phyloP scores from a whole-genome alignment of 768 basidiomycete genomes.

The Pleurotus citrinopileatus region DNA sequence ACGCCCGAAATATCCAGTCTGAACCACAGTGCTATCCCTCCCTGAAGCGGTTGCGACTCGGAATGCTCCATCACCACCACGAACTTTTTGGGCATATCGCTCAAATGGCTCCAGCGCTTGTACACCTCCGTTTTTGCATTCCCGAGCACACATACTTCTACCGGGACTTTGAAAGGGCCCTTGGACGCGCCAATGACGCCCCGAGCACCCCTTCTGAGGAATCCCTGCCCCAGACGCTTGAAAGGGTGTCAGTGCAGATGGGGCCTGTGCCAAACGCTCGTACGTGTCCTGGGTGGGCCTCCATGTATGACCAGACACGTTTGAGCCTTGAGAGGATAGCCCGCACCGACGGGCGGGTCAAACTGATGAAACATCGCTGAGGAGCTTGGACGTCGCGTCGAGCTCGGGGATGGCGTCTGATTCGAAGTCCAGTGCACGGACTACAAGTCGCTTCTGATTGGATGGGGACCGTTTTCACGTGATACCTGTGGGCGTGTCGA shows the following conservation, averaged over 20 bases:
- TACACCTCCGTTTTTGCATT: constrained; percentile 15
- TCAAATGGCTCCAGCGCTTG: constrained; percentile 18
- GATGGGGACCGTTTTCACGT: no score
- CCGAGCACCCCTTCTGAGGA: background rate
- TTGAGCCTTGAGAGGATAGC: constrained; percentile 1
- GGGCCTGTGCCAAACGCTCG: constrained; percentile 1
- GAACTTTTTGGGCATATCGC: constrained; percentile 23
- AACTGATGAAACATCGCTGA: background rate
- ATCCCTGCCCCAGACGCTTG: background rate
- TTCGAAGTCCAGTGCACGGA: no score
- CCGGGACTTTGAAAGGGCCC: constrained; percentile 2
- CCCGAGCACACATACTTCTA: constrained; percentile 4
- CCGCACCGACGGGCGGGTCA: background rate
- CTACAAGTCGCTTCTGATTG: no score
- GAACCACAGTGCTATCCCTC: constrained; percentile 6
- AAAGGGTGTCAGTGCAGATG: constrained; percentile 5
- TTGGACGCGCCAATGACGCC: background rate
- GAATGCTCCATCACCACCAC: constrained; percentile 2
- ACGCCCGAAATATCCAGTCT: background rate
- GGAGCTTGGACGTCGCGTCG: no score
- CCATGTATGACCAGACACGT: background rate
- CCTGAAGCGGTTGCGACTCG: constrained; percentile 6
- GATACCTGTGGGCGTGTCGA: no score
- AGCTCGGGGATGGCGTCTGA: no score
- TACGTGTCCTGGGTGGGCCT: background rate